A percentile compares a stretch with the other conserved stretches of the same genome.
Conservation (phyloP, 495 filamentous ascomycete genomes). For the Elasticomyces elasticus region DNA sequence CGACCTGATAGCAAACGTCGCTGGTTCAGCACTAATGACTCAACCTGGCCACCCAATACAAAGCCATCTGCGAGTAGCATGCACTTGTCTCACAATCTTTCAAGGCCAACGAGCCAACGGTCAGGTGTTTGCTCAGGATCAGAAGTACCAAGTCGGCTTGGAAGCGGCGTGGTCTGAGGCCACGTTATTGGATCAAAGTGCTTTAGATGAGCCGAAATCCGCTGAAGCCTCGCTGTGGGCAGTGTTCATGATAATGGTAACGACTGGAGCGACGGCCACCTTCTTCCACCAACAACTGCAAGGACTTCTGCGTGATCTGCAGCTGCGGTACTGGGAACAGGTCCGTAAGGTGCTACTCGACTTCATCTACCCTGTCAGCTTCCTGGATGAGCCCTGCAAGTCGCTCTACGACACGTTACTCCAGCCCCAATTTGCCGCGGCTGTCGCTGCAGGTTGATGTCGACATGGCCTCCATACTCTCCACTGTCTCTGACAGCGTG, state of each 20-base stretch:
- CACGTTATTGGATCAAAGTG: slow-evolving; percentile 12
- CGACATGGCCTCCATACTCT: too few relatives aligned
- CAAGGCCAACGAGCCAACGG: slow-evolving; percentile 21
- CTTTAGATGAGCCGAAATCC: slow-evolving; percentile 16
- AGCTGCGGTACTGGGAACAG: slow-evolving; percentile 17
- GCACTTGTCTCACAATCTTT: slow-evolving; percentile 20
- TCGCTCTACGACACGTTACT: slow-evolving; percentile 11
- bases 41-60: slow-evolving; percentile 15
- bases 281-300: slow-evolving; percentile 15
- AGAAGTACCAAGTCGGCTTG: slow-evolving; percentile 15
- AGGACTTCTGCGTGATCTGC: slow-evolving; percentile 11
- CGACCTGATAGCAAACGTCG: slow-evolving; percentile 13
- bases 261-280: slow-evolving; percentile 12
- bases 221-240: slow-evolving; percentile 21
- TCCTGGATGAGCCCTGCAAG: slow-evolving; percentile 22
- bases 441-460: slow-evolving; percentile 1
- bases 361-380: slow-evolving; percentile 23
- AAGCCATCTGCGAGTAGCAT: slow-evolving; percentile 17
- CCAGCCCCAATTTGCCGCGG: background rate
- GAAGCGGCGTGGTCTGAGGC: slow-evolving; percentile 22
- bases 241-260: slow-evolving; percentile 22
- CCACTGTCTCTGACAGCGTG: too few relatives aligned
- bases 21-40: background rate
- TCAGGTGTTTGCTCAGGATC: slow-evolving; percentile 13
- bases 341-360: slow-evolving; percentile 17